phyloP scores from a whole-genome alignment of 192 early-diverging fungal species.

The Mortierella antarctica region DNA sequence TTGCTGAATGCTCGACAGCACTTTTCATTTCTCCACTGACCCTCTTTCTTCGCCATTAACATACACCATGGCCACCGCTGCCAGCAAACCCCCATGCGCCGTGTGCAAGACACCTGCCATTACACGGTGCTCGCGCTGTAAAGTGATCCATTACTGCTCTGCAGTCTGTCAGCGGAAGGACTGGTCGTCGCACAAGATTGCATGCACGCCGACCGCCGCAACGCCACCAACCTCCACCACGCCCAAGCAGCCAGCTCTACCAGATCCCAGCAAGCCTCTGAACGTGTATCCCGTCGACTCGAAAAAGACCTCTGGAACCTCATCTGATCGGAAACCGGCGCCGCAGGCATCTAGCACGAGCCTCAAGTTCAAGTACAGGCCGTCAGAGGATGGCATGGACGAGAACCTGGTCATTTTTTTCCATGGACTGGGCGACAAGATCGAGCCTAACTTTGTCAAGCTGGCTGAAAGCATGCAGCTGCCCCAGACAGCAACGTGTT shows the following conservation, averaged over 20 bases:
- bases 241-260: slow-evolving; percentile 6
- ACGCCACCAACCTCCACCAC: background rate
- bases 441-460: slow-evolving; percentile 65
- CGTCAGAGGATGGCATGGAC: slow-evolving; percentile 64
- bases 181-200: slow-evolving; percentile 46
- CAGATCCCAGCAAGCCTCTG: slow-evolving; percentile 25
- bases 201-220: slow-evolving; percentile 25
- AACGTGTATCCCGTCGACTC: slow-evolving; percentile 8
- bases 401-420: slow-evolving; percentile 76
- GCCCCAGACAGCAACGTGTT: slow-evolving; percentile 76
- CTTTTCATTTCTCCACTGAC: background rate
- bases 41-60: background rate
- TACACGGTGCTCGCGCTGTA: slow-evolving; percentile 48
- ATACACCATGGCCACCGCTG: slow-evolving; percentile 1
- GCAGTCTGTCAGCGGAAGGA: slow-evolving; percentile 42
- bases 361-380: slow-evolving; percentile 58
- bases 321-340: slow-evolving; percentile 4
- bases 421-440: slow-evolving; percentile 80
- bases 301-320: background rate
- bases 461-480: slow-evolving; percentile 70
- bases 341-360: slow-evolving; percentile 17
- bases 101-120: slow-evolving; percentile 41
- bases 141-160: slow-evolving; percentile 45
- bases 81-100: slow-evolving; percentile 29
- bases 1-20: too few relatives aligned